These are phyloP conservation scores for Uronychia binucleata DNA, from an alignment of 73 alveolate species.

Conservation along the genomic window DNA sequence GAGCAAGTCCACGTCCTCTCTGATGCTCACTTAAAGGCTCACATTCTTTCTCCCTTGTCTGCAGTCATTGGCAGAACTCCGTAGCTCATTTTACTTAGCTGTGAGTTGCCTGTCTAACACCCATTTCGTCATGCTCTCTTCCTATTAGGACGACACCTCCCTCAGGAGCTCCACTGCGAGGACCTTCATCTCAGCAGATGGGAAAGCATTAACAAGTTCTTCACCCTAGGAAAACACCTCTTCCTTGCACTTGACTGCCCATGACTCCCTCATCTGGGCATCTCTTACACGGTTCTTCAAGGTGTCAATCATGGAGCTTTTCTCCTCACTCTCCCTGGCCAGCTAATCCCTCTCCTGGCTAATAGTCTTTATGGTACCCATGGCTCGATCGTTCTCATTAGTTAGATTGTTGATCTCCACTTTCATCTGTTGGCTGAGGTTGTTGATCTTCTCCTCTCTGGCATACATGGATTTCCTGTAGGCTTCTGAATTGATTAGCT, in stretches of 20 bases:
- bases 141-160: not conserved
- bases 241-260: not conserved
- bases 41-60: not conserved
- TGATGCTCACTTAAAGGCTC: not conserved
- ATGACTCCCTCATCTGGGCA: not conserved
- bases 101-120: not conserved
- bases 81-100: not conserved
- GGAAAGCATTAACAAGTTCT: not conserved
- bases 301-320: not conserved
- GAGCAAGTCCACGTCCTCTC: not conserved
- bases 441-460: not conserved
- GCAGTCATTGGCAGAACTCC: not conserved
- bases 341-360: not conserved
- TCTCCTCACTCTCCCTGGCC: not conserved
- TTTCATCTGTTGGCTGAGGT: not conserved
- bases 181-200: not conserved
- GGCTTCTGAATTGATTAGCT: not conserved
- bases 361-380: not conserved
- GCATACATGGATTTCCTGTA: not conserved
- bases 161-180: not conserved
- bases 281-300: not conserved
- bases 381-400: not conserved
- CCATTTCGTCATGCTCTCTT: not conserved
- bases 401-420: not conserved
- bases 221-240: not conserved